Base-by-base conservation (phyloP, 768 basidiomycete genomes). In the Trametes gibbosa region DNA sequence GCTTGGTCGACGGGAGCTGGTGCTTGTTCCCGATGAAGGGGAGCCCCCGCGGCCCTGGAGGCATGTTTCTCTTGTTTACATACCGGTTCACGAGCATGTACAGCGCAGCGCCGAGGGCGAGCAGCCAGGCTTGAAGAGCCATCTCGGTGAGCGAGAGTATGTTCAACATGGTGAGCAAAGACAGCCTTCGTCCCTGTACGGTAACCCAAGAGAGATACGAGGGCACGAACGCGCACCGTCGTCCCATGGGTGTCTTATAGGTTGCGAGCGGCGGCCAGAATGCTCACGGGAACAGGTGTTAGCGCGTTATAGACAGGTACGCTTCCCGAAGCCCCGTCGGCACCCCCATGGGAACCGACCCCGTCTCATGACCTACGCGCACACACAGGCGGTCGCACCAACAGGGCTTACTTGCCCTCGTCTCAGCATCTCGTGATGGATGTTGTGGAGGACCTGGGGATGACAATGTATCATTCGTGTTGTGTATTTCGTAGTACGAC, bases 1-100 rank as follows among this genome's bases (percentile, higher is more conserved):
- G 79, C 62, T 80, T 78, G 24, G 73, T 59, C 3, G 65, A 56
- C 6, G 81, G 80, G 19, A 81, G 66, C 55, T 82, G 77, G 54
- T 78, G 72, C 37, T 69, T 66, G 63, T 81, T 83, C 0, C 81
- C 81, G 24, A 81, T 71, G 48, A 70, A 73, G 2, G 79, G 79
- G 17, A 79, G 63, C 29, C 77, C 77, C 2, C 72, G 64, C 41
- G 80, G 80, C 3, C 79, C 80, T 0, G 80, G 79, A 24, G 80
- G 80, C 76, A 79, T 77, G 2, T 47, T 58, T 53, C 54, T 41
- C 47, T 46, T 50, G 13, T 45, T 34, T 17, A 32, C 39, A 42
- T 59, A 50, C 42, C 59, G 47, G 21, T 46, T 45, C 7, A 51
- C 42, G 16, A 56, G 19, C 7, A 55, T 17, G 16, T 34, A 47